Conservation (phyloP, 2,329 filamentous ascomycete species). For the Coniochaeta ligniaria region DNA sequence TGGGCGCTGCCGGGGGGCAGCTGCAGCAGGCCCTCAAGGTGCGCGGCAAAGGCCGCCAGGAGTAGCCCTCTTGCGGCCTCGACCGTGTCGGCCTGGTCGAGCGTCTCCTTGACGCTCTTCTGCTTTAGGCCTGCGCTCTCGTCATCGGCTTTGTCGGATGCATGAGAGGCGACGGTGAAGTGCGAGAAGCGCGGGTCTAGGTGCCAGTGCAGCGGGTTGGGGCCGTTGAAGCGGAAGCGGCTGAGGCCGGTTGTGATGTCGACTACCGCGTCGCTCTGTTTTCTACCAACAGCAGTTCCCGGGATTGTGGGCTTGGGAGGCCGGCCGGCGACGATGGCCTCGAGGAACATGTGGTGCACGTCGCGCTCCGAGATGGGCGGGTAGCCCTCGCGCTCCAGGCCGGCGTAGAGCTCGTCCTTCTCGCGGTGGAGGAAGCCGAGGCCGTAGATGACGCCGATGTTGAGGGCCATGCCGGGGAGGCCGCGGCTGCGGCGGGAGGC, state of each 20-base stretch:
- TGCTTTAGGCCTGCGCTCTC: neutral
- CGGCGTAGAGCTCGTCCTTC: constrained; percentile 28
- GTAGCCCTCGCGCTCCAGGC: constrained; percentile 35
- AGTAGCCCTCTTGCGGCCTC: constrained; percentile 18
- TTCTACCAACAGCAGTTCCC: neutral
- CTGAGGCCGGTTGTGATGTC: constrained; percentile 33
- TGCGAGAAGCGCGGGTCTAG: constrained; percentile 35
- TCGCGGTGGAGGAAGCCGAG: constrained; percentile 35
- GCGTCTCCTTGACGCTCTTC: constrained; percentile 18
- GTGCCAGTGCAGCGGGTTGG: constrained; percentile 32
- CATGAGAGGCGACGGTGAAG: constrained; percentile 17
- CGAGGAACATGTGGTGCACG: constrained; percentile 43
- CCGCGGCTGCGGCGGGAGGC: constrained; percentile 26
- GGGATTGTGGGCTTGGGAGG: constrained; percentile 11
- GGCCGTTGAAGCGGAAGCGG: constrained; percentile 24
- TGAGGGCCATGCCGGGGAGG: constrained; percentile 29
- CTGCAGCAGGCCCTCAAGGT: constrained; percentile 23
- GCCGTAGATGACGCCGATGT: constrained; percentile 38
- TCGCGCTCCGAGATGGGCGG: constrained; percentile 42
- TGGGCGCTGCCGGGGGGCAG: constrained; percentile 19
- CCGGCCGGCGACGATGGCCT: constrained; percentile 37
- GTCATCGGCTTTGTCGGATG: constrained; percentile 4
- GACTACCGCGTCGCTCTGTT: constrained; percentile 12
- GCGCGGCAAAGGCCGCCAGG: constrained; percentile 16
- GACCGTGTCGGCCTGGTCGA: constrained; percentile 14